Evolutionary conservation across 495 filamentous ascomycete species (phyloP).

Genomic region (Penicillium cosmopolitanum): DNA sequence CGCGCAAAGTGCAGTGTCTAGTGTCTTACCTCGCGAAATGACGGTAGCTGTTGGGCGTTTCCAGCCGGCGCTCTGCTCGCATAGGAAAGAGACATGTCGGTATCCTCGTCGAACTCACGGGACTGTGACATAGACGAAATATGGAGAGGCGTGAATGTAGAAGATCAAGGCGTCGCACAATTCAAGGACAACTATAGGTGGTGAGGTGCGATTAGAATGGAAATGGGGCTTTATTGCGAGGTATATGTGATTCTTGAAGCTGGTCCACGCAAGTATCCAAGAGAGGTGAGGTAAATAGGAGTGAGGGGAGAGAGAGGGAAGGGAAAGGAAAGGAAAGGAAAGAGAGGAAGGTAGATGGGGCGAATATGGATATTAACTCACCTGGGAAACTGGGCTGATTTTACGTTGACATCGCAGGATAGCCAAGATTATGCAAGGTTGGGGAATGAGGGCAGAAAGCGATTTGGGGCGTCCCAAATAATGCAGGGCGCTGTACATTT

Average conservation of each 20-base stretch:
- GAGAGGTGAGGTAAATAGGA: neutral
- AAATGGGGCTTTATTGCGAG: neutral
- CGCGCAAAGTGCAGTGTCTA: neutral
- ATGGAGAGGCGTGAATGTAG: constrained; percentile 6
- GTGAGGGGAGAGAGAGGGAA: neutral
- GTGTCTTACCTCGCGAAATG: constrained; percentile 48
- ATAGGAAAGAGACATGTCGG: constrained; percentile 52
- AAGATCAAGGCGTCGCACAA: constrained; percentile 1
- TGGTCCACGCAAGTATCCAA: neutral
- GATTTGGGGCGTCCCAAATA: constrained; percentile 28
- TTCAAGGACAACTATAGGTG: neutral
- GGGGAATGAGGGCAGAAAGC: constrained; percentile 29
- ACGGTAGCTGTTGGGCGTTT: constrained; percentile 46
- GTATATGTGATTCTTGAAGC: neutral
- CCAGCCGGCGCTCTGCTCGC: constrained; percentile 40
- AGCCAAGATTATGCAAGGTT: constrained; percentile 39
- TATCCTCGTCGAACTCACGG: constrained; percentile 41
- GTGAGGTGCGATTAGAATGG: neutral
- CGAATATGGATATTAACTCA: constrained; percentile 17
- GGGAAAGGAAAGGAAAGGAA: neutral
- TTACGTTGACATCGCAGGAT: constrained; percentile 33
- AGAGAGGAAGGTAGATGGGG: constrained; percentile 1
- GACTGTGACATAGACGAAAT: constrained; percentile 46
- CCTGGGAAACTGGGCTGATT: constrained; percentile 25
- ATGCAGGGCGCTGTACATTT: constrained; percentile 34